Conservation (phyloP, 164 flowering plant genomes). For the Dillenia turbinata region DNA sequence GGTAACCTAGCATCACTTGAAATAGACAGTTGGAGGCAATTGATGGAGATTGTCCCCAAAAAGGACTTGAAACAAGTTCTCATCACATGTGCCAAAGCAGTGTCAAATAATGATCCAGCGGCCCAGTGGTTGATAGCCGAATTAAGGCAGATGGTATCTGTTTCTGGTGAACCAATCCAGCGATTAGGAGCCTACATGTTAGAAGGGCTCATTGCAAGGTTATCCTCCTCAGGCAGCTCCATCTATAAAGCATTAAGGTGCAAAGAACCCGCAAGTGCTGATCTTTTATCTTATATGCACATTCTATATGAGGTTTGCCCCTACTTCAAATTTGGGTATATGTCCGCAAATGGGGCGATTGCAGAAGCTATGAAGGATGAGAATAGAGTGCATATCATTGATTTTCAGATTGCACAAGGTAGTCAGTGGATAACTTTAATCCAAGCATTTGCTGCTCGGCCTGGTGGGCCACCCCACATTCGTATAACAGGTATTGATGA, state of each 20-base stretch:
- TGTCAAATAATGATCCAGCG: conserved; percentile 34
- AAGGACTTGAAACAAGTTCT: conserved; percentile 36
- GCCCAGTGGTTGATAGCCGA: conserved; percentile 38
- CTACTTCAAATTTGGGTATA: conserved; percentile 55
- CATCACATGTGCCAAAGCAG: conserved; percentile 37
- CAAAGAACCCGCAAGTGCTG: conserved; percentile 39
- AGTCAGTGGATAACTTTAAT: conserved; percentile 48
- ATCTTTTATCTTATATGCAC: conserved; percentile 46
- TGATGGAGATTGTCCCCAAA: conserved; percentile 25
- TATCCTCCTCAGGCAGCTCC: conserved; percentile 35
- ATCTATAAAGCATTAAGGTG: conserved; percentile 38
- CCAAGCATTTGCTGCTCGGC: conserved; percentile 50
- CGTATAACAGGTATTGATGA: conserved; percentile 54
- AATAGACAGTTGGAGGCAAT: conserved; percentile 28
- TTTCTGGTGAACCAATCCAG: conserved; percentile 52
- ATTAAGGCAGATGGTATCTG: conserved; percentile 46
- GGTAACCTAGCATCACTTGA: conserved; percentile 14
- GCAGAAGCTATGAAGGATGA: conserved; percentile 62
- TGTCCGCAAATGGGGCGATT: conserved; percentile 67
- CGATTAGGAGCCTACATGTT: conserved; percentile 52
- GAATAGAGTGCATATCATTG: conserved; percentile 46
- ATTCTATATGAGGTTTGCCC: conserved; percentile 53
- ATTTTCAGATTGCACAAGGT: conserved; percentile 50
- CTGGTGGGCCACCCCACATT: conserved; percentile 57
- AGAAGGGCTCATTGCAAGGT: conserved; percentile 50